Conservation (phyloP, 2,329 filamentous ascomycete species). For the Intubia oerlemansii region DNA sequence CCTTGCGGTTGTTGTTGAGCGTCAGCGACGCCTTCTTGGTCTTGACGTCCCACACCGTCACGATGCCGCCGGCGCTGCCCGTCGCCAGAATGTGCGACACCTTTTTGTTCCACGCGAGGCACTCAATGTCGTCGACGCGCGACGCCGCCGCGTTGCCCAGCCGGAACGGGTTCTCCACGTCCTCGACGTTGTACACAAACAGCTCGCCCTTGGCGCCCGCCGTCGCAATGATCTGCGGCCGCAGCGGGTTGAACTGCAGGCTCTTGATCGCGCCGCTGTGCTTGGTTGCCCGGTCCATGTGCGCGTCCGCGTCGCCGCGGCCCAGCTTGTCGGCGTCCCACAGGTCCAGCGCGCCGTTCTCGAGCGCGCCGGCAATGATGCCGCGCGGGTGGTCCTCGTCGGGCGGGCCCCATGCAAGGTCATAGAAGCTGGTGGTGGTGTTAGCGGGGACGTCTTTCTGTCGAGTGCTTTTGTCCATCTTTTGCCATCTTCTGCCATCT, state of each 20-base stretch:
- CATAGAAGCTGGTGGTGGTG: constrained; percentile 59
- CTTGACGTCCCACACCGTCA: constrained; percentile 97
- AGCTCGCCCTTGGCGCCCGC: constrained; percentile 90
- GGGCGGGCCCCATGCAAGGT: constrained; percentile 81
- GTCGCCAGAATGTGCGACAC: constrained; percentile 92
- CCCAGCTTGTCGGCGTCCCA: constrained; percentile 68
- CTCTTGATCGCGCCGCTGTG: constrained; percentile 87
- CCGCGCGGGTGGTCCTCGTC: constrained; percentile 61
- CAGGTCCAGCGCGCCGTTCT: constrained; percentile 80
- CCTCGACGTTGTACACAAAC: constrained; percentile 86
- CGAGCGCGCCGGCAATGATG: constrained; percentile 84
- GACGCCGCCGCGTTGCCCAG: constrained; percentile 63
- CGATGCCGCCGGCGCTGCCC: constrained; percentile 79
- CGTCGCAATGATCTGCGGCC: constrained; percentile 77
- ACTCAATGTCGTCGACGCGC: constrained; percentile 86
- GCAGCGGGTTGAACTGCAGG: constrained; percentile 87
- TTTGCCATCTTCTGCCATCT: no score
- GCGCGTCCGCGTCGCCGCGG: constrained; percentile 41
- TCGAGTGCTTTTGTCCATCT: background rate
- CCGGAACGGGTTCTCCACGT: constrained; percentile 70
- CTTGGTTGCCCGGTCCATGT: constrained; percentile 71
- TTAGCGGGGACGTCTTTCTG: background rate
- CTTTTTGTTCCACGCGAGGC: constrained; percentile 96
- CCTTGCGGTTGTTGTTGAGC: constrained; percentile 84
- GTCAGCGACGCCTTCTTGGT: constrained; percentile 94